Base-by-base conservation (phyloP, 352 stramenopile species). In the Phytophthora tubulina region DNA sequence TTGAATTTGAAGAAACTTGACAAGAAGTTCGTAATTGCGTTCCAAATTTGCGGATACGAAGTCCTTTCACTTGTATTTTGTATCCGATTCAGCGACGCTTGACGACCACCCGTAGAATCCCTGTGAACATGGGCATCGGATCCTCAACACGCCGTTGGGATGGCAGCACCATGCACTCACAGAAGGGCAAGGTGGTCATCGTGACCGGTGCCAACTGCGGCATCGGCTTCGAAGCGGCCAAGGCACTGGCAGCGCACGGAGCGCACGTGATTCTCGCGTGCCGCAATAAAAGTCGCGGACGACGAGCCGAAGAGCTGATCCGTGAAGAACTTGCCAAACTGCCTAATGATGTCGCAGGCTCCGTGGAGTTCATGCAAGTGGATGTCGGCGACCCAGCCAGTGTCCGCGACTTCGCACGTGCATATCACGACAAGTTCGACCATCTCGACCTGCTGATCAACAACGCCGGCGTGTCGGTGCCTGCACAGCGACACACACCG, bases 141-240 rank as follows among this genome's bases (percentile, higher is more conserved):
- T 61, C 53, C n/a, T 70, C 51, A 3, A 44, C 46, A 51, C 39
- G 21, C 14, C 42, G 62, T 15, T 75, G 62, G 68, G 68, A 76
- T 44, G 69, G 69, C 56, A 65, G 50, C 41, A 27, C 49, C 9
- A 82, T 89, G 33, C 42, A 75, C 33, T 75, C 79, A 13, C 72
- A 81, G 62, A 33, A 63, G 9, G 82, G 63, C 31, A 96, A 85
- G 36, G 49, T 97, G 31, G 89, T 78, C 31, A 77, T 97, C 73
- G 88, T 97, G 38, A 97, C 92, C 6, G 92, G 92, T 35, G 77
- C 71, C 52, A 97, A 95, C 71, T 89, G 85, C 15, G 90, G 92
- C 8, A 90, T 98, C 65, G 92, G 92, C 30, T 94, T 86, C 39
- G 84, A 92, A 65, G 78, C 85, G 2, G 81, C 87, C 35, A 70